phyloP scores from a whole-genome alignment of 345 rosid genomes.

The Hevea brasiliensis region DNA sequence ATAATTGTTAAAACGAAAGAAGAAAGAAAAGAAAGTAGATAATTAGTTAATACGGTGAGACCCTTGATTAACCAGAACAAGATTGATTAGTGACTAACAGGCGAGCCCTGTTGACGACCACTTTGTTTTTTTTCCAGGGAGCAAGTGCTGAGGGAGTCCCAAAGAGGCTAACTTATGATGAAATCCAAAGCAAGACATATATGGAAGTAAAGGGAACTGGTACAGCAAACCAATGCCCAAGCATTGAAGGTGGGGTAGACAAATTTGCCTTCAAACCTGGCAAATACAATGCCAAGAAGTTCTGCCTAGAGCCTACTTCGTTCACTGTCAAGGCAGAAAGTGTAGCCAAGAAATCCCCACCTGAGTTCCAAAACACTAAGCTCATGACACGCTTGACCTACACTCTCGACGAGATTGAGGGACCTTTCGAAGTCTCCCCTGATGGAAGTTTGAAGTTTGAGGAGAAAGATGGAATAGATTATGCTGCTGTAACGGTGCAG shows the following conservation, averaged over 20 bases:
- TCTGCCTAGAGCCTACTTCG: conserved; percentile 94
- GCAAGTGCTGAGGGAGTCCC: conserved; percentile 88
- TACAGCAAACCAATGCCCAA: conserved; percentile 92
- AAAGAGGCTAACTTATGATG: conserved; percentile 85
- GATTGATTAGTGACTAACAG: too few relatives aligned
- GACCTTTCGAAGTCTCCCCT: conserved; percentile 79
- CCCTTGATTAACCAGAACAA: too few relatives aligned
- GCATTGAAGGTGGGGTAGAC: conserved; percentile 73
- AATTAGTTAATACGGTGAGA: too few relatives aligned
- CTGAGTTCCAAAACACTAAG: conserved; percentile 90
- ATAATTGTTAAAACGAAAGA: too few relatives aligned
- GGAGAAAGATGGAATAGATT: conserved; percentile 89
- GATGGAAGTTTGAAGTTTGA: conserved; percentile 64
- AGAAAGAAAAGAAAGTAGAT: too few relatives aligned
- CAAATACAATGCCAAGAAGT: conserved; percentile 76
- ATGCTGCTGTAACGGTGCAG: conserved; percentile 85
- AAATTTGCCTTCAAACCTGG: conserved; percentile 77
- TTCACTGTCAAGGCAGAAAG: conserved; percentile 94
- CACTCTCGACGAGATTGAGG: conserved; percentile 94
- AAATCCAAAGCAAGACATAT: conserved; percentile 96
- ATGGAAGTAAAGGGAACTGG: conserved; percentile 95
- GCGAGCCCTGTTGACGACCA: neutral
- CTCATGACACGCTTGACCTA: conserved; percentile 98
- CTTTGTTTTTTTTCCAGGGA: conserved; percentile 44
- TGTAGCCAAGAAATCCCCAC: conserved; percentile 75